These are phyloP conservation scores for Cornus florida DNA, from an alignment of 148 eudicot genomes.

Conservation along the genomic window DNA sequence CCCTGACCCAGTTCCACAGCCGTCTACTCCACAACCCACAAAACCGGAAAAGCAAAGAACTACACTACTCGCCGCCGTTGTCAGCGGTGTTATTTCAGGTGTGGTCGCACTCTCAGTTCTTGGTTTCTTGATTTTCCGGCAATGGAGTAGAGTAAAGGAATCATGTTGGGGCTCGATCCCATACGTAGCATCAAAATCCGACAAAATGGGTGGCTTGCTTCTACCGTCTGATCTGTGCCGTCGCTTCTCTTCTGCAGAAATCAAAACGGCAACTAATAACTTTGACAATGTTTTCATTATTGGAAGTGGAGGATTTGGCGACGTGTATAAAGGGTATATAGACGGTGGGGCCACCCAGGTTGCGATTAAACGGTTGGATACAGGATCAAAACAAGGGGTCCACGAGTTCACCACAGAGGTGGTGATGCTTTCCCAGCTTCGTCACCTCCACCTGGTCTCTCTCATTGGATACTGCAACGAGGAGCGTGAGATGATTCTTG, in stretches of 20 bases:
- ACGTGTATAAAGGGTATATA: conserved; percentile 20
- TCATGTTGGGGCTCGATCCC: no score
- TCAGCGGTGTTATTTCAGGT: not conserved
- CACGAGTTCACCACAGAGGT: no score
- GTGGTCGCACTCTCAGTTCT: not conserved
- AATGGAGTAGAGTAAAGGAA: no score
- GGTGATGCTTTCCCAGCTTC: no score
- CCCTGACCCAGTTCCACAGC: not conserved
- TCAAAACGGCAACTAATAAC: conserved; percentile 5
- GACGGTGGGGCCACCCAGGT: conserved; percentile 2
- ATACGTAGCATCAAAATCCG: no score
- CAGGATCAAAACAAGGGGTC: no score
- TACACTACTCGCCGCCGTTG: not conserved
- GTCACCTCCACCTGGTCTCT: no score
- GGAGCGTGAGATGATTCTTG: no score
- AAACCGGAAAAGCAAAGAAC: not conserved
- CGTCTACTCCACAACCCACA: not conserved
- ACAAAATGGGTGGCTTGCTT: not conserved
- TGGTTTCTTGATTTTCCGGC: not conserved
- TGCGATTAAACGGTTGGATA: conserved; percentile 6
- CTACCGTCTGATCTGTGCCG: not conserved
- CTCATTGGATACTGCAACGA: no score
- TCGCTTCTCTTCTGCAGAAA: conserved; percentile 5
- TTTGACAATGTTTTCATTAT: conserved; percentile 10
- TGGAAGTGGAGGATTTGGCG: conserved; percentile 22